Conservation (phyloP, 495 filamentous ascomycete genomes). For the Talaromyces adpressus region DNA sequence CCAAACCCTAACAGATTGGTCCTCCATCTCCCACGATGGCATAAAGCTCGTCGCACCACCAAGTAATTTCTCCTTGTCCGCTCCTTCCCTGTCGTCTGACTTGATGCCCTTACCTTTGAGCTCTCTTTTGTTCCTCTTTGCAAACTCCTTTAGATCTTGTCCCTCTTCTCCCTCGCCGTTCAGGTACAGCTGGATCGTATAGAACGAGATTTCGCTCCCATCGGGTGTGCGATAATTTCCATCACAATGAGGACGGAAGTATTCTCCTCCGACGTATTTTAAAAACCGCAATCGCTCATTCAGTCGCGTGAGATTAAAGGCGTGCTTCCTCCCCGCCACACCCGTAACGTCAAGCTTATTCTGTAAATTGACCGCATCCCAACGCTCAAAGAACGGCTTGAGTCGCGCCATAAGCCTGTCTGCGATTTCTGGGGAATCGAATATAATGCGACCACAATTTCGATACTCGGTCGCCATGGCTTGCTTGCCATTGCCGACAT, state of each 20-base stretch:
- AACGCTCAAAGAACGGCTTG: constrained; percentile 37
- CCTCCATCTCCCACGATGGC: constrained; percentile 29
- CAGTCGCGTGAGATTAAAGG: constrained; percentile 50
- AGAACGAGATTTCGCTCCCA: constrained; percentile 51
- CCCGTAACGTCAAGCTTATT: constrained; percentile 40
- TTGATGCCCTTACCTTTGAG: neutral
- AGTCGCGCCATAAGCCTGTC: constrained; percentile 56
- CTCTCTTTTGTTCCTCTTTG: constrained; percentile 10
- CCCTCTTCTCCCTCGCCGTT: constrained; percentile 49
- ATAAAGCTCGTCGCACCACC: constrained; percentile 64
- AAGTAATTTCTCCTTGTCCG: constrained; percentile 11
- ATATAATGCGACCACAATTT: constrained; percentile 70
- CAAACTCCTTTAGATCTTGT: constrained; percentile 29
- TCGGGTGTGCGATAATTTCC: constrained; percentile 56
- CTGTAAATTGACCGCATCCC: constrained; percentile 26
- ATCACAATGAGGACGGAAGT: constrained; percentile 76
- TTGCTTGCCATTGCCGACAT: constrained; percentile 57
- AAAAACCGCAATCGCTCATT: constrained; percentile 80
- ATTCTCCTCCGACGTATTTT: constrained; percentile 67
- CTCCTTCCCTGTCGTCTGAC: neutral
- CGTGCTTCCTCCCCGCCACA: constrained; percentile 33
- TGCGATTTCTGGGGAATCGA: constrained; percentile 56
- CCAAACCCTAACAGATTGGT: constrained; percentile 51
- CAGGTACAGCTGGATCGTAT: constrained; percentile 81
- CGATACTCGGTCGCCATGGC: constrained; percentile 47